Evolutionary conservation across 306 rosid species (phyloP).

Genomic region (Lathyrus sativus): DNA sequence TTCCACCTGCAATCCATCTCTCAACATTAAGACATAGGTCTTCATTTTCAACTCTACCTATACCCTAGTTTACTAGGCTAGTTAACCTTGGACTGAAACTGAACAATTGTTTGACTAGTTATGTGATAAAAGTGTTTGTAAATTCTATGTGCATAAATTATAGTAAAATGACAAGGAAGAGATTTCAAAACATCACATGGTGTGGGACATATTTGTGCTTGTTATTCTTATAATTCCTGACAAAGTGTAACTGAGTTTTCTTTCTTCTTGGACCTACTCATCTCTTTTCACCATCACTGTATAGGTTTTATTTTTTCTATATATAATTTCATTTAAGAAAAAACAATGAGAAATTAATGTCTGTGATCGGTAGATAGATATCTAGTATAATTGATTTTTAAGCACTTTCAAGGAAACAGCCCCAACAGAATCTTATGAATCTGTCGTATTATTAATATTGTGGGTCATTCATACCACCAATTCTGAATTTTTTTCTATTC

Average conservation of each 20-base stretch:
- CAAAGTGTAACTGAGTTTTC: slow-evolving; percentile 49
- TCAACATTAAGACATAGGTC: slow-evolving; percentile 39
- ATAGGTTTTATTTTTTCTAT: background rate
- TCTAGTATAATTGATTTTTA: slow-evolving; percentile 36
- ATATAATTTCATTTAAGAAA: slow-evolving; percentile 19
- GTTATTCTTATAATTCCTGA: slow-evolving; percentile 48
- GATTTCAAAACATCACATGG: slow-evolving; percentile 40
- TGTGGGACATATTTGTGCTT: slow-evolving; percentile 47
- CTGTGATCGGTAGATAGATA: slow-evolving; percentile 20
- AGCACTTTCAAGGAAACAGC: slow-evolving; percentile 64
- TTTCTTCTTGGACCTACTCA: slow-evolving; percentile 20
- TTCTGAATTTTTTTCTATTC: slow-evolving; percentile 38
- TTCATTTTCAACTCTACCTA: slow-evolving; percentile 37
- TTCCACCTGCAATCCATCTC: slow-evolving; percentile 40
- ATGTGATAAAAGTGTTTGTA: no score
- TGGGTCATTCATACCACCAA: slow-evolving; percentile 50
- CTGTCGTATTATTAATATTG: slow-evolving; percentile 48
- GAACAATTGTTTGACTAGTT: slow-evolving; percentile 30
- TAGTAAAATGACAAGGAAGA: background rate
- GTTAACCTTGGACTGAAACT: slow-evolving; percentile 8
- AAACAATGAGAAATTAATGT: slow-evolving; percentile 42
- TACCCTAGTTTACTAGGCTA: background rate
- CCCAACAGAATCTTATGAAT: slow-evolving; percentile 71
- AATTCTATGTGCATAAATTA: no score
- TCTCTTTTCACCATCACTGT: background rate